A percentile compares a stretch with the other conserved stretches of the same genome.
phyloP scores from a whole-genome alignment of 306 rosid species.

The Delonix regia region DNA sequence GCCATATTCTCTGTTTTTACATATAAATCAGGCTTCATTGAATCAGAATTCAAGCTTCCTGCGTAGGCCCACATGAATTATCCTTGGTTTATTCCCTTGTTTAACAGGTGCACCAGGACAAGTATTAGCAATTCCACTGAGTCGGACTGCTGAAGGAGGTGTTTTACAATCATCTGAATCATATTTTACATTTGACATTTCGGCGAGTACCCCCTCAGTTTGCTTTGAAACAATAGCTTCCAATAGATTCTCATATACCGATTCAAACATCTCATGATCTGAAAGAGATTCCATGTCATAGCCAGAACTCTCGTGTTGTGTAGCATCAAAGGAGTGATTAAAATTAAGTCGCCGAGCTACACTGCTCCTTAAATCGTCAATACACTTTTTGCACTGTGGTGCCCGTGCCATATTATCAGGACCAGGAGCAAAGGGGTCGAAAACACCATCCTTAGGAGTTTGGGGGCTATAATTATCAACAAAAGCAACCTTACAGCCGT shows the following conservation, averaged over 20 bases:
- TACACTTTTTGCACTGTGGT: conserved; percentile 54
- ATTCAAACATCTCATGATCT: conserved; percentile 63
- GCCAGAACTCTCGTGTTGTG: conserved; percentile 6
- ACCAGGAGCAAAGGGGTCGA: conserved; percentile 78
- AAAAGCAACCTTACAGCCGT: conserved; percentile 11
- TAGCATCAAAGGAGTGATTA: conserved; percentile 29
- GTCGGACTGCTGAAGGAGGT: neutral
- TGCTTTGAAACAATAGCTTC: conserved; percentile 53
- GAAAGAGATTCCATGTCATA: conserved; percentile 46
- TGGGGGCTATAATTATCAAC: conserved; percentile 50
- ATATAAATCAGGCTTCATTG: conserved; percentile 13
- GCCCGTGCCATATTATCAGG: conserved; percentile 54
- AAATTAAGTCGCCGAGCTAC: conserved; percentile 66
- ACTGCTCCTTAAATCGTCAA: conserved; percentile 35
- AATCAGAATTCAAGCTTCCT: conserved; percentile 80
- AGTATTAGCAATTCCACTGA: conserved; percentile 50
- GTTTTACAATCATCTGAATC: neutral
- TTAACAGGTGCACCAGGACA: conserved; percentile 68
- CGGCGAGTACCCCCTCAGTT: neutral
- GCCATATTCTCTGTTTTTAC: conserved; percentile 19
- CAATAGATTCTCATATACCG: conserved; percentile 61
- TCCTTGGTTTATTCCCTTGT: conserved; percentile 45
- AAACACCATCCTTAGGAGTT: conserved; percentile 69
- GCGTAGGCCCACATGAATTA: conserved; percentile 53
- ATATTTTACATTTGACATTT: neutral